Base-by-base conservation (phyloP, 2,329 filamentous ascomycete genomes). In the Talaromyces funiculosus region DNA sequence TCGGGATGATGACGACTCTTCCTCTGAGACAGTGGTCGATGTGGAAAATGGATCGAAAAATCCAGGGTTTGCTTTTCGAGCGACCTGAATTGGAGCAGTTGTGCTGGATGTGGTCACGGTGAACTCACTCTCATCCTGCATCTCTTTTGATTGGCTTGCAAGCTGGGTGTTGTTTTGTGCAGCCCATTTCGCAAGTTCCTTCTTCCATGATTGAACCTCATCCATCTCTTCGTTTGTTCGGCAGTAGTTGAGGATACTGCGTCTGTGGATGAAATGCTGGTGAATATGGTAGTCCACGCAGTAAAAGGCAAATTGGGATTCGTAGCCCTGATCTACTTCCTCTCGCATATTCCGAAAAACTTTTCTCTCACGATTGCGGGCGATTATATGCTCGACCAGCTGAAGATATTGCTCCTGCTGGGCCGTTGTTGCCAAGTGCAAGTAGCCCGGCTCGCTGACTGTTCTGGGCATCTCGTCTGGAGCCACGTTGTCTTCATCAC, bases 271-370 rank as follows among this genome's bases (percentile, higher is more conserved):
- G 31, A 68, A 67, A 43, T 74, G 72, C 20, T 72, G 66, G 14
- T 69, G 68, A 20, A 74, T 67, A 53, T 74, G 72, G n/a, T 65
- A 70, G 43, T 73, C 71, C 3, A 72, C 64, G 16, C 64, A 64
- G 43, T 73, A 73, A 35, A 67, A 67, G 3, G 71, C 71, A 35
- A 69, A 68, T 61, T 3, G 61, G 1, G 62, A 37, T 16, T 62
- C 58, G 22, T 65, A 57, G 5, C 59, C 26, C 37, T 66, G 58
- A 29, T 66, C 60, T 1, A 65, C 29, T 8, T 57, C 53, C n/a
- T 18, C 31, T 31, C 22, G 33, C 53, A 20, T 57, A 24, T 20
- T 53, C 26, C 18, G 64, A 61, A 10, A 69, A 54, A 16, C 59
- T 59, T 31, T 54, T 40, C 18, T 66, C 14, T 45, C 40, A 20